Evolutionary conservation across 2,329 filamentous ascomycete genomes (phyloP), one percentile per base, ranked within the genome.

Genomic region (Colletotrichum trifolii): DNA sequence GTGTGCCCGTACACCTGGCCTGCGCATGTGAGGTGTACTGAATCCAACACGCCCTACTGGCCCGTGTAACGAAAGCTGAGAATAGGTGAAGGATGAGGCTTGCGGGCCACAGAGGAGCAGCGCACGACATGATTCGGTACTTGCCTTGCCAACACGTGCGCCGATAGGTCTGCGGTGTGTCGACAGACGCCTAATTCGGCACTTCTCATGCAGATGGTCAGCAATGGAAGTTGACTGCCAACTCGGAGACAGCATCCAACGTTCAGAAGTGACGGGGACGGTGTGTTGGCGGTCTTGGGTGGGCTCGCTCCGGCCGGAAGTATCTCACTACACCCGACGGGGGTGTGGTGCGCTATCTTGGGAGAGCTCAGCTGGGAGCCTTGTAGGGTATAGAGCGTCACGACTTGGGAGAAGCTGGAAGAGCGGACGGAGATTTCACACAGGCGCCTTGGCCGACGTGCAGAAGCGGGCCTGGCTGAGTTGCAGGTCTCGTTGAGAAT

Each of bases 51-150:
- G 6, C 38, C n/a, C 42, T 58, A 56, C 58, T 52, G 58, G 62
- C 40, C 47, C 46, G 47, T 42, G 57, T 45, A 34, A 48, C 40
- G 33, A 39, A 48, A 58, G 52, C 62, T 56, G 62, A 65, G 50
- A 46, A 61, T 45, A 56, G 46, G 39, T 65, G 62, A 56, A 62
- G 62, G 62, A 56, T 56, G 47, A 56, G 58, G 62, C 62, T 65
- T 58, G 38, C 50, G 47, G 45, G 52, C 62, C 52, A 56, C 39
- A 39, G 47, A 33, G n/a, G 17, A 43, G 25, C 25, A 48, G 35
- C 43, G 38, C 15, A 52, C 53, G 46, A 9, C 58, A 65, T 52
- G 52, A 33, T 10, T 54, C 45, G 61, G 62, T 54, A 49, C 46
- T 36, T 38, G 35, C 34, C 47, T 53, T 35, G 36, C 7, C 42